These are phyloP conservation scores for Obba rivulosa DNA, from an alignment of 768 basidiomycete species.

Conservation along the genomic window DNA sequence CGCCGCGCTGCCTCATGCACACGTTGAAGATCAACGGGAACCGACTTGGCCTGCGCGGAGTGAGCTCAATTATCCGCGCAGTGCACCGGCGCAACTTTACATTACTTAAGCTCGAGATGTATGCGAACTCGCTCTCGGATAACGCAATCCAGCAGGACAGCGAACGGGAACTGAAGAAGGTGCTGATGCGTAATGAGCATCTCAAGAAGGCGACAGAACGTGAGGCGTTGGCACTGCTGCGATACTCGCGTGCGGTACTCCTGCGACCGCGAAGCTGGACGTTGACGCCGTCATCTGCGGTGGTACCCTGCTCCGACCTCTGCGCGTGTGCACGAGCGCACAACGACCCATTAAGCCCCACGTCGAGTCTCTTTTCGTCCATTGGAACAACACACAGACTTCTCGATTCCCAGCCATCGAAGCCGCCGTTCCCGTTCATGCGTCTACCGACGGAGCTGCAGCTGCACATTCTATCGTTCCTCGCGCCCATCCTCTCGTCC, in stretches of 20 bases:
- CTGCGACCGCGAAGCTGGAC: constrained; percentile 25
- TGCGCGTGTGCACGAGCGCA: constrained; percentile 5
- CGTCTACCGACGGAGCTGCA: constrained; percentile 54
- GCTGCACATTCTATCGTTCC: constrained; percentile 49
- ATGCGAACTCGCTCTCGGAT: constrained; percentile 34
- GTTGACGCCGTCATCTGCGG: background rate
- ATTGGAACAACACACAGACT: constrained; percentile 5
- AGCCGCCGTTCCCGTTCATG: constrained; percentile 29
- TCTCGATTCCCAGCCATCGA: background rate
- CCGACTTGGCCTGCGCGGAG: constrained; percentile 39
- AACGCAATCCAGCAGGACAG: constrained; percentile 32
- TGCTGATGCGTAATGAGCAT: constrained; percentile 39
- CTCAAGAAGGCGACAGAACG: constrained; percentile 33
- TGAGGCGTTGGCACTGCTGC: constrained; percentile 47
- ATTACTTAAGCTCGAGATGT: constrained; percentile 44
- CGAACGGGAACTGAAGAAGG: constrained; percentile 26
- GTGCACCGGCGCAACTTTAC: constrained; percentile 42
- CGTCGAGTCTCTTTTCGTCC: constrained; percentile 5
- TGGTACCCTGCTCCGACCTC: constrained; percentile 8
- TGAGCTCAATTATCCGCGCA: constrained; percentile 39
- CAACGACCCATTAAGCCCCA: background rate
- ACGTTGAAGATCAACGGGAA: constrained; percentile 54
- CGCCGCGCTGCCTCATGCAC: constrained; percentile 43
- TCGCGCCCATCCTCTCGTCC: constrained; percentile 52
- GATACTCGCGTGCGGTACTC: constrained; percentile 45